Base-by-base conservation (phyloP, 1,284 basidiomycete species). In the Ustilago shanxiensis region DNA sequence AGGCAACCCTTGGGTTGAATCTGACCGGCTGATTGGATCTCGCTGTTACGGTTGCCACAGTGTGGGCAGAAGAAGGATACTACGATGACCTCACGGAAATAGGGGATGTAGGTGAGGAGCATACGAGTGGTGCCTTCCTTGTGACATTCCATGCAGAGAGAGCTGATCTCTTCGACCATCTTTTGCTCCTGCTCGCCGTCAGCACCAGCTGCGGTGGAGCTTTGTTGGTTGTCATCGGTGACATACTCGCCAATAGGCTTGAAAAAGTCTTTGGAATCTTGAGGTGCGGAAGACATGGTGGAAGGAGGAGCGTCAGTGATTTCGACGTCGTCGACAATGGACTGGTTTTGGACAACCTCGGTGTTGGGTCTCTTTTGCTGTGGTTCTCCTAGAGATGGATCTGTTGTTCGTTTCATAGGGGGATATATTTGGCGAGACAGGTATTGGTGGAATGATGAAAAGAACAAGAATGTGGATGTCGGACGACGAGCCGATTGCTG, bases 11-110 rank as follows among this genome's bases (percentile, higher is more conserved):
- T 86, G 37, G 86, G 81, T 88, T 94, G 90, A 66, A 98, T 96
- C 68, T 90, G 87, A 8, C 94, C 93, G 0, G 97, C 97, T 10
- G 93, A 91, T 84, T 98, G 95, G 54, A 98, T 93, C 87, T 99
- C 96, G 84, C 95, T 99, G 87, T 99, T 98, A 47, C 90, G 87
- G 80, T 90, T 88, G 22, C 95, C 95, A 82, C 97, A 99, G 86
- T 95, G 92, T 61, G 96, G 93, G 86, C 97, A 99, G 66, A 91
- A 90, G 88, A 99, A 99, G 49, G 94, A 95, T 90, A 95, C 95
- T 67, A 99, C 91, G 80, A 99, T 93, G 63, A 99, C 92, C 87
- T 99, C 94, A 65, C 91, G 90, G 88, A 99, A 99, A 88, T 93
- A 99, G 0, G 97, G 97, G 66, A 99, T 99, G 20, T 92, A 92